Conservation (phyloP, 441 rosid species). For the Monsonia emarginata region DNA sequence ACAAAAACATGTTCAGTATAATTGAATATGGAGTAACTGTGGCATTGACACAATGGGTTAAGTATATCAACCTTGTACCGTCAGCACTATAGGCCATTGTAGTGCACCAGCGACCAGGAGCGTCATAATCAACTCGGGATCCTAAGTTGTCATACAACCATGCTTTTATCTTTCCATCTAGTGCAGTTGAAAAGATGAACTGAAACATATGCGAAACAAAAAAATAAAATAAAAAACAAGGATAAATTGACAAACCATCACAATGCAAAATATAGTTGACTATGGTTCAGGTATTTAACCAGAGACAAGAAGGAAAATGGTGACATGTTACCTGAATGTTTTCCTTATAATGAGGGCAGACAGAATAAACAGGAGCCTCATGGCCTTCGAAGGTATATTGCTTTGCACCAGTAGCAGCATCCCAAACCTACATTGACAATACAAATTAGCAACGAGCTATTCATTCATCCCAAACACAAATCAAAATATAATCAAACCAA, state of each 20-base stretch:
- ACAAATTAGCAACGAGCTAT: slow-evolving; percentile 13
- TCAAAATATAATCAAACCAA: slow-evolving; percentile 15
- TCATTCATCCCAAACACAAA: slow-evolving; percentile 5
- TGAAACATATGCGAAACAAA: slow-evolving; percentile 19
- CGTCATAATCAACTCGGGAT: slow-evolving; percentile 72
- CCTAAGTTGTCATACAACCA: slow-evolving; percentile 65
- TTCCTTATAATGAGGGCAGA: slow-evolving; percentile 73
- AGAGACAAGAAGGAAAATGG: too few relatives aligned
- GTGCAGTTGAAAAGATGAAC: slow-evolving; percentile 73
- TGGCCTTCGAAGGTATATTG: slow-evolving; percentile 55
- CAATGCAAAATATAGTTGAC: too few relatives aligned
- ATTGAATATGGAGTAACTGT: slow-evolving; percentile 4
- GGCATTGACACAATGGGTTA: slow-evolving; percentile 33
- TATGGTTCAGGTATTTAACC: too few relatives aligned
- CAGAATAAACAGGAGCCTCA: slow-evolving; percentile 64
- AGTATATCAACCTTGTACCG: slow-evolving; percentile 59
- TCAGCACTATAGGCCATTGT: slow-evolving; percentile 72
- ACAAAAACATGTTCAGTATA: slow-evolving; percentile 9
- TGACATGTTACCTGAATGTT: too few relatives aligned
- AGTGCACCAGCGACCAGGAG: slow-evolving; percentile 63
- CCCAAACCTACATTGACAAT: slow-evolving; percentile 73
- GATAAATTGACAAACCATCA: too few relatives aligned
- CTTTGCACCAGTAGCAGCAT: slow-evolving; percentile 42
- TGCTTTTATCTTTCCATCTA: slow-evolving; percentile 77
- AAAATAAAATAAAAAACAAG: too few relatives aligned